Evolutionary conservation across 257 asterid genomes (phyloP).

Genomic region (Vinca minor): DNA sequence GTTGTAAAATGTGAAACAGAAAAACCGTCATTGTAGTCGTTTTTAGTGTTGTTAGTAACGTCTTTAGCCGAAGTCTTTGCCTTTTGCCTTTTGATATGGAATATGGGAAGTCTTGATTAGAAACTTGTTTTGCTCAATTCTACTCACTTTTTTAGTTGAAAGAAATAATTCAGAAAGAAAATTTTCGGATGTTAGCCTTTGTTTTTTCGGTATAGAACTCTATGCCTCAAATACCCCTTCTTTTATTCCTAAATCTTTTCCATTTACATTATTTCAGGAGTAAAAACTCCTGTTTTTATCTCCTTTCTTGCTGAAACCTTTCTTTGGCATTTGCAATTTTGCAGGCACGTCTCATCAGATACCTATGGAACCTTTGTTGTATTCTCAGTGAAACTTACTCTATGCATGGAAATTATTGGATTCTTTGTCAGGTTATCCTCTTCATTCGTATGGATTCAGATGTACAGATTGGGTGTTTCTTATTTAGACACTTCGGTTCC

Average conservation of each 20-base stretch:
- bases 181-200: no score
- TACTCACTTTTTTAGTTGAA: no score
- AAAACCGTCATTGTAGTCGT: neutral
- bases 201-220: no score
- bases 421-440: conserved; percentile 70
- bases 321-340: neutral
- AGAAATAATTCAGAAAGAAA: neutral
- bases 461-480: conserved; percentile 91
- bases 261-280: neutral
- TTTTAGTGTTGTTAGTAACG: neutral
- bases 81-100: neutral
- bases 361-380: conserved; percentile 54
- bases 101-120: neutral
- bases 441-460: conserved; percentile 82
- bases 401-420: conserved; percentile 78
- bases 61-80: neutral
- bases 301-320: neutral
- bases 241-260: neutral
- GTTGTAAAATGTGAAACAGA: neutral
- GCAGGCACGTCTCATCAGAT: conserved; percentile 72
- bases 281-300: neutral
- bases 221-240: neutral
- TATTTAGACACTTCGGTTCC: conserved; percentile 43
- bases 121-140: no score
- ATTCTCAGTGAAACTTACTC: conserved; percentile 74